phyloP scores from a whole-genome alignment of 2,329 filamentous ascomycete species.

The Penicillium frequentans region DNA sequence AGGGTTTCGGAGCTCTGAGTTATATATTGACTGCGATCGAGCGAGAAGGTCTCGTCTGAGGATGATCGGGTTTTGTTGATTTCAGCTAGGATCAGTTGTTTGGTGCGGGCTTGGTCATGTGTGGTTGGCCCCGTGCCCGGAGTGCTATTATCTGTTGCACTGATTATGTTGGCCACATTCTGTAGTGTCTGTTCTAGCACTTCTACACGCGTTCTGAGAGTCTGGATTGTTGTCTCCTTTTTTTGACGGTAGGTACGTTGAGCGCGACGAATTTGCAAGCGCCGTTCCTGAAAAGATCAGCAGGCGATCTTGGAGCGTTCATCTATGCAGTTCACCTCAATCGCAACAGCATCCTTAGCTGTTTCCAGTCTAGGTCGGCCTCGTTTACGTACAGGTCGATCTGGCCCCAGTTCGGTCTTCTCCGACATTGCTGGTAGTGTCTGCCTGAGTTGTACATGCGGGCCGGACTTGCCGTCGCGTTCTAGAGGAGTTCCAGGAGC shows the following conservation, averaged over 20 bases:
- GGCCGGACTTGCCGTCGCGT: constrained; percentile 5
- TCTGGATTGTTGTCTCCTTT: constrained; percentile 78
- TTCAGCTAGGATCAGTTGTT: constrained; percentile 19
- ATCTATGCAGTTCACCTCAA: constrained; percentile 16
- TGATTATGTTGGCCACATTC: constrained; percentile 17
- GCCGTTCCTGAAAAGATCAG: constrained; percentile 47
- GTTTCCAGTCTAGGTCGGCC: constrained; percentile 20
- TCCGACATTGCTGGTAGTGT: not conserved
- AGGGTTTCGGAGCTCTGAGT: not conserved
- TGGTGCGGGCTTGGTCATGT: constrained; percentile 8
- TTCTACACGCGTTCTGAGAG: constrained; percentile 68
- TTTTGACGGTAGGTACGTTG: constrained; percentile 82
- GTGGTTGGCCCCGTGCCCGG: not conserved
- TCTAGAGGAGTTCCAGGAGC: not conserved
- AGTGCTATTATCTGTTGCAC: not conserved
- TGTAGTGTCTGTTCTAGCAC: constrained; percentile 56
- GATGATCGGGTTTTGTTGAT: constrained; percentile 4
- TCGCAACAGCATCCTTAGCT: constrained; percentile 20
- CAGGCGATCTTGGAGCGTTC: not conserved
- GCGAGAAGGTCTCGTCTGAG: not conserved
- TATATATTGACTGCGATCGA: not conserved
- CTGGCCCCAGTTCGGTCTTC: constrained; percentile 11
- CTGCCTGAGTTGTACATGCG: not conserved
- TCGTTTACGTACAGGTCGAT: constrained; percentile 19
- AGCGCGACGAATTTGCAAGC: constrained; percentile 83